Conservation (phyloP, 2,329 filamentous ascomycete genomes). For the Arthroderma sp. region DNA sequence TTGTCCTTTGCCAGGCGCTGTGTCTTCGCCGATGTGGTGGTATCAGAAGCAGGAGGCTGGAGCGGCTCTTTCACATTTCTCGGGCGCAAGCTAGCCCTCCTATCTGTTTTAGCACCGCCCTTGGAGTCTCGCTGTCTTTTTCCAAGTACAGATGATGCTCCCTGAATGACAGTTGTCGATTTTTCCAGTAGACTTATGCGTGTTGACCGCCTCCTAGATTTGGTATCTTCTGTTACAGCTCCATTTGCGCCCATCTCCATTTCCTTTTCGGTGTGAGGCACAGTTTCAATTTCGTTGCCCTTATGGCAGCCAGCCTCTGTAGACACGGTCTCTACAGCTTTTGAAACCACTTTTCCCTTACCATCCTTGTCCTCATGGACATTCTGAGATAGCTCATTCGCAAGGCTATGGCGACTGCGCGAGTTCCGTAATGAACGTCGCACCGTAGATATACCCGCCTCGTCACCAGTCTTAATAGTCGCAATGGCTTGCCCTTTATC, state of each 20-base stretch:
- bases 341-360: too few species aligned
- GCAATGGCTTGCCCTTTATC: slow-evolving; percentile 9
- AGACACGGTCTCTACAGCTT: too few species aligned
- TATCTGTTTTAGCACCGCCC: slow-evolving; percentile 40
- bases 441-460: slow-evolving; percentile 12
- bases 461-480: slow-evolving; percentile 15
- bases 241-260: too few species aligned
- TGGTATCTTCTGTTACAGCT: background rate
- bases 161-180: slow-evolving; percentile 32
- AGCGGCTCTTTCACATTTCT: slow-evolving; percentile 20
- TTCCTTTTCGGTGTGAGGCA: too few species aligned
- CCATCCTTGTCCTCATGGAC: too few species aligned
- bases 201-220: slow-evolving; percentile 26
- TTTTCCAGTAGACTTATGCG: slow-evolving; percentile 31
- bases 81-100: slow-evolving; percentile 46
- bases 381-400: too few species aligned
- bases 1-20: background rate
- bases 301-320: too few species aligned
- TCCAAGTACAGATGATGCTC: slow-evolving; percentile 41
- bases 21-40: background rate
- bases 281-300: too few species aligned
- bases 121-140: slow-evolving; percentile 47
- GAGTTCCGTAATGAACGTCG: too few species aligned
- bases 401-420: too few species aligned
- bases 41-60: slow-evolving; percentile 12